Percentiles rank a stretch among this genome's conserved stretches.
These are phyloP conservation scores for Pelargonium myrrhifolium DNA, from an alignment of 441 rosid genomes.

Conservation along the genomic window DNA sequence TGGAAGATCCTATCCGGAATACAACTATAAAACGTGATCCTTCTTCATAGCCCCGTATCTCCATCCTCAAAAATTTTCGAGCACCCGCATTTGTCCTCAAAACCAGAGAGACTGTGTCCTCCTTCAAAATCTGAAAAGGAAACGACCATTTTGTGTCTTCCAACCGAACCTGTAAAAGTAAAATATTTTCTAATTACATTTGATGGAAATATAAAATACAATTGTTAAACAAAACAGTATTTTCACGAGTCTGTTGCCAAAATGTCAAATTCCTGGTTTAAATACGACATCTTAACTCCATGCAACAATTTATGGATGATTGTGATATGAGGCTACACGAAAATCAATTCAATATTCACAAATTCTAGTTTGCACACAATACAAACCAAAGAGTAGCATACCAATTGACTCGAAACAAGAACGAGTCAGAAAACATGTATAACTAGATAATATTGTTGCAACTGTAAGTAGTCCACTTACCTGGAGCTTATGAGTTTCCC, in stretches of 20 bases:
- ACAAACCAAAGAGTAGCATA: neutral
- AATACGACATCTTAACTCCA: neutral
- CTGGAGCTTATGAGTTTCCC: conserved; percentile 75
- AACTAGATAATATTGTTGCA: conserved; percentile 11
- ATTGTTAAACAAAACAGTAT: neutral
- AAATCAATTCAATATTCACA: neutral
- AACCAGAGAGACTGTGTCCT: conserved; percentile 82
- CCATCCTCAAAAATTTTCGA: conserved; percentile 56
- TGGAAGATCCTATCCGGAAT: conserved; percentile 75
- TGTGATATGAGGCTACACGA: neutral
- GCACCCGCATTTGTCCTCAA: conserved; percentile 56
- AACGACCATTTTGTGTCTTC: conserved; percentile 91
- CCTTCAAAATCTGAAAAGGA: conserved; percentile 77
- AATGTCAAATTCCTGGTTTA: no score
- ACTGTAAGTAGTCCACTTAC: conserved; percentile 33
- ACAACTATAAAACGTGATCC: conserved; percentile 96
- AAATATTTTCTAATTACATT: conserved; percentile 4
- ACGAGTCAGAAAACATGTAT: conserved; percentile 9
- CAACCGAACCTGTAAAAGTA: conserved; percentile 52
- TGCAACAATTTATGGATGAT: neutral
- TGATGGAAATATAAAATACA: neutral
- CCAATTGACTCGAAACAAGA: neutral
- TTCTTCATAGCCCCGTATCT: conserved; percentile 96
- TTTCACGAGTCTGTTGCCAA: neutral
- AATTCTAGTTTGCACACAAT: conserved; percentile 1